Evolutionary conservation across 768 basidiomycete species (phyloP), one percentile per base, ranked within the genome.

Genomic region (Boletales sp.): DNA sequence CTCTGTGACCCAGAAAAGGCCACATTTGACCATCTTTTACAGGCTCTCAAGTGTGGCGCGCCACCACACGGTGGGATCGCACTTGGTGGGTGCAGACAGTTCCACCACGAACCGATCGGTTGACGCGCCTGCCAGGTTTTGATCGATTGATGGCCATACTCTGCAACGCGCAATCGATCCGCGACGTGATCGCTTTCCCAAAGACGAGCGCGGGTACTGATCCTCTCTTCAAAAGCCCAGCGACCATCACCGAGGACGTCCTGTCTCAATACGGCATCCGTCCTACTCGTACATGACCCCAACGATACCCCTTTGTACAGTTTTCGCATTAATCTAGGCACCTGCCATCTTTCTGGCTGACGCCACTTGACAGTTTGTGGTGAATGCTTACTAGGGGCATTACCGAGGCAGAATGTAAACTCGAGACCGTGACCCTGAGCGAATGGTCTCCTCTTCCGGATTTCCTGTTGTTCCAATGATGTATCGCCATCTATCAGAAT

Each of bases 21-120:
- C 8, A 79, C 90, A 5, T 97, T 97, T 72, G 70, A 79, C 49
- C 93, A 94, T 61, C 80, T 97, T 2, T 71, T 95, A 33, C 85
- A 92, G 61, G 94, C 94, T 14, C 77, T 97, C 50, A 75, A 75
- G 61, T 91, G 85, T 68, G 94, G 94, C 50, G 94, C 94, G 14
- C 94, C 94, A 19, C 94, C 94, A 57, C 94, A 97, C 72, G 94
- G 90, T 33, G 94, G 94, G 38, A 89, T 96, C 47, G 94, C 94
- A 2, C 75, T 97, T 48, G 94, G 93, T 89, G 65, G 47, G 75
- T 70, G 31, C 39, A 33, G 37, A 43, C 46, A 44, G 30, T 44
- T 57, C 46, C n/a, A 18, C 30, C 32, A 13, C 34, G 41, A 41
- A 54, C 44, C 33, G 42, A 56, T 49, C 32, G 39, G 32, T n/a